Evolutionary conservation across 805 yeast genomes (phyloP), one percentile per base, ranked within the genome.

Genomic region (Candida bentonensis): DNA sequence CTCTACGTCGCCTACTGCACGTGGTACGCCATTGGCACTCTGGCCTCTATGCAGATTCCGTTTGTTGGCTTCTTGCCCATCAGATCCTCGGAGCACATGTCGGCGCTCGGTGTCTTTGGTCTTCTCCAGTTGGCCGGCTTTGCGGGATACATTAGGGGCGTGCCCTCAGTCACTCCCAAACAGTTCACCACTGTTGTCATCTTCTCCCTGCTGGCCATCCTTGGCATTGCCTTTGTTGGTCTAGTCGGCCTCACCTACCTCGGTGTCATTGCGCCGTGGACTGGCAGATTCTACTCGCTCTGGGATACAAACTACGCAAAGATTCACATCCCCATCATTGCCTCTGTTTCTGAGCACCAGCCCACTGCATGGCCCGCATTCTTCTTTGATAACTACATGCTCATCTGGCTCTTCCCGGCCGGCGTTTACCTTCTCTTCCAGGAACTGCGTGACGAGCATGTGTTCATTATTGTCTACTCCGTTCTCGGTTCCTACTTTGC

Each of bases 301-400:
- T 92, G 98, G 98, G 98, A 92, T 62, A 92, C 98, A 3, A 82
- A 75, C 62, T 92, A 94, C 59, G 99, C 99, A 50, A 89, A 88
- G 69, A 83, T 92, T 52, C 98, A 92, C 61, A 92, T 92, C 56
- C 99, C 98, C 40, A 92, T 92, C 60, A 92, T 92, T 65, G 98
- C 99, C 1, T 88, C 96, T 2, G 98, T 92, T 30, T 85, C 96
- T 13, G 99, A 92, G 68, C 99, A 92, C 70, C 99, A 92, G 71
- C 99, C 99, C 47, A 89, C 97, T n/a, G 95, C 98, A 3, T 92
- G 99, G 99, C 95, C 97, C 9, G 78, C 96, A 11, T 94, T 92
- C 63, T 92, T 86, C 74, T 85, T 89, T 61, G 98, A 92, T 63
- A 80, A 92, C 43, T 84, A 79, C 56, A 76, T 89, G 71, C 71